Conservation (phyloP, 2,329 filamentous ascomycete genomes). For the Alternaria ethzedia region DNA sequence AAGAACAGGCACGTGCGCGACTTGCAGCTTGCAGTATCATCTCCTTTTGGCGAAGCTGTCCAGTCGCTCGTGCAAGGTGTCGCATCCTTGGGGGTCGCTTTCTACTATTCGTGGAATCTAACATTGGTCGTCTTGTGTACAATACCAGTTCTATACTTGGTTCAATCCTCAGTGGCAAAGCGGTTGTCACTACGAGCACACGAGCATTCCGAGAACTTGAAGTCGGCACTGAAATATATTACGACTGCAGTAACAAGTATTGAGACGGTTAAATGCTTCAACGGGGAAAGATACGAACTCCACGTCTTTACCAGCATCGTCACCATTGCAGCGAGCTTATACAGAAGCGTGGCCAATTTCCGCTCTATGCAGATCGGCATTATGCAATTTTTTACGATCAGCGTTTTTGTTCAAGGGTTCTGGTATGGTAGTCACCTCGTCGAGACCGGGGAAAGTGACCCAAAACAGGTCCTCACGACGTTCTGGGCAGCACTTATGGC, state of each 20-base stretch:
- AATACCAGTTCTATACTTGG: conserved; percentile 69
- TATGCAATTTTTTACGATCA: conserved; percentile 74
- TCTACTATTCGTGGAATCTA: conserved; percentile 83
- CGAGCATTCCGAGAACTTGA: conserved; percentile 71
- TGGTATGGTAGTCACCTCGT: conserved; percentile 83
- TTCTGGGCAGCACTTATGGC: conserved; percentile 84
- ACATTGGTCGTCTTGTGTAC: conserved; percentile 79
- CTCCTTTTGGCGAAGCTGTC: conserved; percentile 75
- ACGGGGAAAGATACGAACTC: conserved; percentile 73
- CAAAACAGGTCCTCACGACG: conserved; percentile 77
- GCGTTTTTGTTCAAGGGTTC: conserved; percentile 86
- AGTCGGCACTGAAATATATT: conserved; percentile 72
- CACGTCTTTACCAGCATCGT: conserved; percentile 68
- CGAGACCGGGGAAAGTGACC: conserved; percentile 60
- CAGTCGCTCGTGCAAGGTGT: conserved; percentile 69
- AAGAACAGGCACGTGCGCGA: conserved; percentile 76
- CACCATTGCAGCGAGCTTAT: conserved; percentile 65
- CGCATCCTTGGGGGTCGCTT: conserved; percentile 72
- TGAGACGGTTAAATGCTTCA: conserved; percentile 86
- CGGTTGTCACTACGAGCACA: conserved; percentile 71
- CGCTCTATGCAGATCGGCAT: conserved; percentile 76
- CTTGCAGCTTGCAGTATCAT: conserved; percentile 78
- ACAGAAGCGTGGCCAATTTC: conserved; percentile 70
- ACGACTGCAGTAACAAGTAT: conserved; percentile 75
- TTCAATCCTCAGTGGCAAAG: conserved; percentile 66